A percentile compares a stretch with the other conserved stretches of the same genome.
These are phyloP conservation scores for Phytophthora meadii DNA, from an alignment of 352 stramenopile species.

Conservation along the genomic window DNA sequence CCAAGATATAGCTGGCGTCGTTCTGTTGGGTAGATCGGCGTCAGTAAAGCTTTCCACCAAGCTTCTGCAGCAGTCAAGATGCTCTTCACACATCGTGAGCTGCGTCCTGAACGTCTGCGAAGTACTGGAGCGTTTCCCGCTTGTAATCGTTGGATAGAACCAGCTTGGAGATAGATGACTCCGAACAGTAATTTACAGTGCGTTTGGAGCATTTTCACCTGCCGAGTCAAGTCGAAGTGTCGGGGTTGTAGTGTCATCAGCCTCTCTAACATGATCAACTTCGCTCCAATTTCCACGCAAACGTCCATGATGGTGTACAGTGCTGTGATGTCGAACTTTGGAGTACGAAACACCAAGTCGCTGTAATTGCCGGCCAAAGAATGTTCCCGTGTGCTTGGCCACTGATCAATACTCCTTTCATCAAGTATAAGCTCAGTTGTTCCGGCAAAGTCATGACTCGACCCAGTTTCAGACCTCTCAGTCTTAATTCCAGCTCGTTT, in stretches of 20 bases:
- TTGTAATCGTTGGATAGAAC: conserved; percentile 63
- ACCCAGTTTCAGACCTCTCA: background rate
- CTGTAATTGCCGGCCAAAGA: background rate
- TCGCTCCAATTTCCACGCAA: background rate
- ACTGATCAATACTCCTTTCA: background rate
- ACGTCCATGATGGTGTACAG: background rate
- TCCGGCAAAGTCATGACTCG: background rate
- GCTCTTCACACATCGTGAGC: conserved; percentile 67
- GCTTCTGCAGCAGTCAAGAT: conserved; percentile 62
- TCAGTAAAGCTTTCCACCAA: conserved; percentile 66
- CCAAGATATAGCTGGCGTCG: conserved; percentile 43
- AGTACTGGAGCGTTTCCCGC: conserved; percentile 65
- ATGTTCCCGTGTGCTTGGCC: background rate
- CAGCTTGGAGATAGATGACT: conserved; percentile 61
- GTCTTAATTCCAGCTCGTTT: background rate
- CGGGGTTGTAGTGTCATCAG: too few relatives aligned
- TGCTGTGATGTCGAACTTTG: background rate
- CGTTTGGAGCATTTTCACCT: too few relatives aligned
- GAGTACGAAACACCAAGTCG: background rate
- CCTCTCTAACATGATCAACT: too few relatives aligned
- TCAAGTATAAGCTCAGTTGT: background rate
- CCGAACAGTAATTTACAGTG: conserved; percentile 18
- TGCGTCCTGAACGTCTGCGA: conserved; percentile 79
- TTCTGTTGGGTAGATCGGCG: conserved; percentile 58
- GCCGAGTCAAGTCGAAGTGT: too few relatives aligned